Evolutionary conservation across 2,329 filamentous ascomycete genomes (phyloP).

Genomic region (Alternaria conjuncta): DNA sequence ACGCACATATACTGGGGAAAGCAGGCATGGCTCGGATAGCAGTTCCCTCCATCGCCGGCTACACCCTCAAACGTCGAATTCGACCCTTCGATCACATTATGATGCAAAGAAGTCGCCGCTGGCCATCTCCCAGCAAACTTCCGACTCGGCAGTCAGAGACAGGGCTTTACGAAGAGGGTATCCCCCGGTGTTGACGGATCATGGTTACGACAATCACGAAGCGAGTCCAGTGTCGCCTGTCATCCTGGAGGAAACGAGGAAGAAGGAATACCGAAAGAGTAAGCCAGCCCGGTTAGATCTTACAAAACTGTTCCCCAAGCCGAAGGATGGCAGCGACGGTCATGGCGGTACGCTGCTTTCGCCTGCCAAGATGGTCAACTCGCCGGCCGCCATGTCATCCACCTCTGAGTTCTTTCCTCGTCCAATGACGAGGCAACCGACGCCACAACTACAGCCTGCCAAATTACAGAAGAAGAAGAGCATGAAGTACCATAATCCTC

Average conservation of each 20-base stretch:
- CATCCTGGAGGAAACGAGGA: slow-evolving; percentile 23
- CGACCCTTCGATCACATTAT: slow-evolving; percentile 53
- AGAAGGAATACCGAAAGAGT: slow-evolving; percentile 37
- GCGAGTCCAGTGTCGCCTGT: slow-evolving; percentile 31
- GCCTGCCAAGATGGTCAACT: slow-evolving; percentile 49
- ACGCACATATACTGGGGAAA: slow-evolving; percentile 26
- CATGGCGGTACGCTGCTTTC: slow-evolving; percentile 41
- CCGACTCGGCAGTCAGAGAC: slow-evolving; percentile 53
- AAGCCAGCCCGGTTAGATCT: slow-evolving; percentile 51
- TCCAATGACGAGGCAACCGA: slow-evolving; percentile 41
- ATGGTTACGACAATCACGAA: slow-evolving; percentile 15
- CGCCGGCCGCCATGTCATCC: slow-evolving; percentile 49
- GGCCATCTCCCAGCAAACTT: slow-evolving; percentile 54
- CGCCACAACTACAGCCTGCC: slow-evolving; percentile 25
- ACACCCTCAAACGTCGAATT: slow-evolving; percentile 44
- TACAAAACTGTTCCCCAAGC: slow-evolving; percentile 51
- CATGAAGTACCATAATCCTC: slow-evolving; percentile 24
- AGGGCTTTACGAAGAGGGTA: slow-evolving; percentile 51
- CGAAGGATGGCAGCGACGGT: slow-evolving; percentile 31
- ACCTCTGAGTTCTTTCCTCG: slow-evolving; percentile 46
- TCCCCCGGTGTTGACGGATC: slow-evolving; percentile 31
- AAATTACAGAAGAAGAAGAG: slow-evolving; percentile 31
- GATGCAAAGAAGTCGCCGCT: slow-evolving; percentile 50
- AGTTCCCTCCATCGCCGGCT: slow-evolving; percentile 39
- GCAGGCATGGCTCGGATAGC: slow-evolving; percentile 34